Evolutionary conservation across 2,329 filamentous ascomycete genomes (phyloP).

Genomic region (Neurospora sp.): DNA sequence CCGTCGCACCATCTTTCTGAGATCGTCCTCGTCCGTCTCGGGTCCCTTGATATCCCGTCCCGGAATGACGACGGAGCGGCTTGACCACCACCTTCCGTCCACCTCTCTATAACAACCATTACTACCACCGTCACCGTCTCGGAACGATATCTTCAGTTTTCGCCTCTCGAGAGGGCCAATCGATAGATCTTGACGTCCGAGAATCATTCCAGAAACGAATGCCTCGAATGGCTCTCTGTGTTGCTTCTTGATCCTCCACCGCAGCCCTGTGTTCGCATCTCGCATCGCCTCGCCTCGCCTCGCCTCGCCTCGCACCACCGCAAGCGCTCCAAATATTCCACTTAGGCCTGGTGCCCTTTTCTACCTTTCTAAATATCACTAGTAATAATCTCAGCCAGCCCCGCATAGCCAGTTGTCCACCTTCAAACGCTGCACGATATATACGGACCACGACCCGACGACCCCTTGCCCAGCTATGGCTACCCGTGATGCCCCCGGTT

Average conservation of each 20-base stretch:
- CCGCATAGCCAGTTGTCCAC: background rate
- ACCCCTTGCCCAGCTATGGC: slow-evolving; percentile 20
- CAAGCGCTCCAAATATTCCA: background rate
- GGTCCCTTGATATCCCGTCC: background rate
- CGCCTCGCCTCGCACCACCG: background rate
- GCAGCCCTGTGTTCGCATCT: background rate
- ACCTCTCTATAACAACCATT: background rate
- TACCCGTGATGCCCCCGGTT: slow-evolving; percentile 20
- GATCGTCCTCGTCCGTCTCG: background rate
- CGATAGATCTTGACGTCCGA: background rate
- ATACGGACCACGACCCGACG: background rate
- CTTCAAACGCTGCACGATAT: background rate
- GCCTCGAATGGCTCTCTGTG: background rate
- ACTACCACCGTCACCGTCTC: background rate
- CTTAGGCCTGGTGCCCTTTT: background rate
- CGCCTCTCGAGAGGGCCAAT: background rate
- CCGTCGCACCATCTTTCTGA: background rate
- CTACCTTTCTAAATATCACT: background rate
- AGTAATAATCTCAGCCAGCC: background rate
- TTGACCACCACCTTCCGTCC: background rate
- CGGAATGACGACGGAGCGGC: background rate
- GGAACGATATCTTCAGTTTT: background rate
- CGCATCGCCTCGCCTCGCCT: background rate
- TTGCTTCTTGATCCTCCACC: background rate
- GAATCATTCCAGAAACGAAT: background rate